Conservation (phyloP, 805 yeast genomes). For the Metschnikowia cubensis region DNA sequence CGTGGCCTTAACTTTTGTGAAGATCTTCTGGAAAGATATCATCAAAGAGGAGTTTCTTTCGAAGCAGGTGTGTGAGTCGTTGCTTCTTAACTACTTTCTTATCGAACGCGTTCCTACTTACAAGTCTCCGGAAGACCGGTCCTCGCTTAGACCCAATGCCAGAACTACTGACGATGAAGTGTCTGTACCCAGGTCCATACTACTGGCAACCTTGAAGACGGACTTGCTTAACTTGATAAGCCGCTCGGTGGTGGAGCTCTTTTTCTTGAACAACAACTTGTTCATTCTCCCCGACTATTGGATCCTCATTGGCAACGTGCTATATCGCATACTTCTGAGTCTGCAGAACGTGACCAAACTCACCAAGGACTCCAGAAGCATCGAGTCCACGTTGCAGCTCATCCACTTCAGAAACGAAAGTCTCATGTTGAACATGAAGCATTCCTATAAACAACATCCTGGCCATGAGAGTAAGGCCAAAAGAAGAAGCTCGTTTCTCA, state of each 20-base stretch:
- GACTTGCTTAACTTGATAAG: slow-evolving; percentile 29
- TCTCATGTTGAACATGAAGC: slow-evolving; percentile 50
- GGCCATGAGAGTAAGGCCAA: slow-evolving; percentile 1
- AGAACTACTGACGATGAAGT: background rate
- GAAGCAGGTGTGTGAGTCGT: slow-evolving; percentile 59
- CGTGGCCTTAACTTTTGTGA: slow-evolving; percentile 44
- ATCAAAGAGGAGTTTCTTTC: slow-evolving; percentile 52
- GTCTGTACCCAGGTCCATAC: background rate
- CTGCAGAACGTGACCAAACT: slow-evolving; percentile 20
- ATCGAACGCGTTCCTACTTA: slow-evolving; percentile 30
- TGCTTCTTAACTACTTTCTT: slow-evolving; percentile 47
- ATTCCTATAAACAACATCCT: slow-evolving; percentile 6
- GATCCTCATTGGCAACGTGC: slow-evolving; percentile 47
- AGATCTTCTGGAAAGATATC: slow-evolving; percentile 70
- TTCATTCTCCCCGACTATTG: slow-evolving; percentile 65
- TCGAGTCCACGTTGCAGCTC: slow-evolving; percentile 50
- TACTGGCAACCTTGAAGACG: slow-evolving; percentile 19
- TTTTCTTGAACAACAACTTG: slow-evolving; percentile 50
- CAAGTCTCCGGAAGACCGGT: slow-evolving; percentile 5
- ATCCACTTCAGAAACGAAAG: slow-evolving; percentile 70
- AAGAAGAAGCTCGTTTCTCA: slow-evolving; percentile 7
- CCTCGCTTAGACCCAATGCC: background rate
- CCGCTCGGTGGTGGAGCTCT: slow-evolving; percentile 35
- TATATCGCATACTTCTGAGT: slow-evolving; percentile 36
- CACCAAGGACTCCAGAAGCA: slow-evolving; percentile 21